A percentile compares a stretch with the other conserved stretches of the same genome.
phyloP scores from a whole-genome alignment of 2,329 filamentous ascomycete species.

The Diaporthe longicolla region DNA sequence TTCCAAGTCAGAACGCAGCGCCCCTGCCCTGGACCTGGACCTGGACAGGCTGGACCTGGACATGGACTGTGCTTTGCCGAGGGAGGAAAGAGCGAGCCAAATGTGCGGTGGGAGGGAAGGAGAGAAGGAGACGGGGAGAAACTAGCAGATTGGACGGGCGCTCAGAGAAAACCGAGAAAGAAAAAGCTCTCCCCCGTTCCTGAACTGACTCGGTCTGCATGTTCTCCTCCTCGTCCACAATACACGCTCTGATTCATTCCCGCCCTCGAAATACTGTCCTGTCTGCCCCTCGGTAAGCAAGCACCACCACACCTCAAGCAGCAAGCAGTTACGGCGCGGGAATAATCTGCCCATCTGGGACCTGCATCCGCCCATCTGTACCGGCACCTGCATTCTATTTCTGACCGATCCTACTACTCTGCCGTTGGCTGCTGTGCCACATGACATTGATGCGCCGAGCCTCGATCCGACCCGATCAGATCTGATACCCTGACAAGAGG shows the following conservation, averaged over 20 bases:
- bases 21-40: conserved; percentile 7
- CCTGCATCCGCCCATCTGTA: conserved; percentile 18
- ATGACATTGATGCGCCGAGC: conserved; percentile 37
- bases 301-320: not conserved
- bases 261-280: not conserved
- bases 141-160: conserved; percentile 23
- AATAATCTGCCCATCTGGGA: conserved; percentile 28
- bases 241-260: conserved; percentile 40
- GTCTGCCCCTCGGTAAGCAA: not conserved
- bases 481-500: not conserved
- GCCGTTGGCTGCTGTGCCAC: conserved; percentile 35
- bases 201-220: conserved; percentile 38
- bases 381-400: not conserved
- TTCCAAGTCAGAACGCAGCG: not conserved
- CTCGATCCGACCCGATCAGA: conserved; percentile 35
- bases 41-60: not conserved
- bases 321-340: not conserved
- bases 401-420: conserved; percentile 24
- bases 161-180: not conserved
- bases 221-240: not conserved
- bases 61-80: conserved; percentile 29
- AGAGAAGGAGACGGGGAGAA: not conserved
- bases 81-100: conserved; percentile 20
- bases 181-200: not conserved
- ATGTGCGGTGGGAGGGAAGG: conserved; percentile 9